Percentiles rank a stretch among this genome's conserved stretches.
Conservation (phyloP, 2,329 filamentous ascomycete species). For the Blastomyces emzantsi region DNA sequence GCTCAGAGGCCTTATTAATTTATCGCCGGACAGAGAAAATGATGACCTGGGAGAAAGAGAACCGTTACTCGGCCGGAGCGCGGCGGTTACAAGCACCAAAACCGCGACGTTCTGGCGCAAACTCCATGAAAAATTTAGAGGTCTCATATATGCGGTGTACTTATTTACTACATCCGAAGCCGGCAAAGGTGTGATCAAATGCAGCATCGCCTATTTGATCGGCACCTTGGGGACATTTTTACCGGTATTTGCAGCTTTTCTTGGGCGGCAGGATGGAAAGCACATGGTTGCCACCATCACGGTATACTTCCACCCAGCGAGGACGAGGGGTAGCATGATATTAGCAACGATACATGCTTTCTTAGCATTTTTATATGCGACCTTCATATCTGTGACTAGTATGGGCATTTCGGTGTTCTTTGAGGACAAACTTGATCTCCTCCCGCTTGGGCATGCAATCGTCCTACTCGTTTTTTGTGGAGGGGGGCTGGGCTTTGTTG, state of each 20-base stretch:
- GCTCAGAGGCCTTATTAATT: conserved; percentile 70
- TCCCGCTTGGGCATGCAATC: conserved; percentile 64
- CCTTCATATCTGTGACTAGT: conserved; percentile 66
- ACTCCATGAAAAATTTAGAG: conserved; percentile 24
- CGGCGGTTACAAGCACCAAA: neutral
- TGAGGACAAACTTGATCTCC: conserved; percentile 55
- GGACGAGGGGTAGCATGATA: conserved; percentile 80
- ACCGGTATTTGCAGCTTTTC: conserved; percentile 58
- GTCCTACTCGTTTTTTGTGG: conserved; percentile 78
- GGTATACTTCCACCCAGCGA: conserved; percentile 87
- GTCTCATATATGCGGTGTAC: conserved; percentile 39
- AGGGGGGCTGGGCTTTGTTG: conserved; percentile 75
- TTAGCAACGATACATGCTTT: conserved; percentile 71
- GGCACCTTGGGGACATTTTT: conserved; percentile 82
- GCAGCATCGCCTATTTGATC: conserved; percentile 78
- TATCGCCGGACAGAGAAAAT: conserved; percentile 55
- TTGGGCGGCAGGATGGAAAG: conserved; percentile 82
- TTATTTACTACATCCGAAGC: conserved; percentile 60
- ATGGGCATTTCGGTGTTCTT: conserved; percentile 85
- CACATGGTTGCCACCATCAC: conserved; percentile 90
- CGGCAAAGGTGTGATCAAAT: conserved; percentile 78
- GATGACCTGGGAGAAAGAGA: conserved; percentile 31
- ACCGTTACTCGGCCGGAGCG: conserved; percentile 25
- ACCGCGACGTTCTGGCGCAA: conserved; percentile 14
- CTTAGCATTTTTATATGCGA: conserved; percentile 69